Evolutionary conservation across 495 filamentous ascomycete genomes (phyloP), one percentile per base, ranked within the genome.

Genomic region (Astrocystis sublimbata): DNA sequence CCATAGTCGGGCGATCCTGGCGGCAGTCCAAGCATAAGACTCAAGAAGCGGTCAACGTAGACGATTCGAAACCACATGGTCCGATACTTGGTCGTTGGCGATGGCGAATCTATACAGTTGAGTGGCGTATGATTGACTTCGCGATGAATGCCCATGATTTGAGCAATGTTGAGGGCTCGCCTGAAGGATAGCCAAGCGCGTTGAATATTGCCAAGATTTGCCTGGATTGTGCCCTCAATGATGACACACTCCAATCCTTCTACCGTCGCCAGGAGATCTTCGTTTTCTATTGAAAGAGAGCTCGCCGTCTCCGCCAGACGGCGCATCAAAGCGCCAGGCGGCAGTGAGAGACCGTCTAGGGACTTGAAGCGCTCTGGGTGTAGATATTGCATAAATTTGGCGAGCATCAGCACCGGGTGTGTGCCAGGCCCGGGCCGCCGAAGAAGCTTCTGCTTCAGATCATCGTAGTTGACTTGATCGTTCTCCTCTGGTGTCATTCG

Each of bases 371-470:
- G 58, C 4, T 61, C 66, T 2, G 69, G 75, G 26, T 56, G 61
- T 17, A 75, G 35, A 28, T 69, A 66, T 50, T 79, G 77, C 23
- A 81, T 45, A 43, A 74, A 74, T 17, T 67, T 71, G 3, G 72
- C 78, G 12, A 83, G 73, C 24, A 74, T 52, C 2, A 83, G 64
- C 46, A 82, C 73, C 12, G 79, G 80, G 64, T 81, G 80, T 79
- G 75, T 30, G 67, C 73, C 7, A 71, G 73, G n/a, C 75, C 77
- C 7, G 28, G 31, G 47, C 36, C 33, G 17, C n/a, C 33, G 36
- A 6, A 55, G 24, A 15, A 51, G 42, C 5, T 31, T 52, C 5
- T 52, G 23, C 21, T 52, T 52, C 24, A 52, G 15, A 52, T 13
- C 31, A 3, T 52, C 49, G 21, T 33, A 4, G 21, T 31, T 24